These are phyloP conservation scores for Streptanthus diversifolius DNA, from an alignment of 345 rosid species.

Conservation along the genomic window DNA sequence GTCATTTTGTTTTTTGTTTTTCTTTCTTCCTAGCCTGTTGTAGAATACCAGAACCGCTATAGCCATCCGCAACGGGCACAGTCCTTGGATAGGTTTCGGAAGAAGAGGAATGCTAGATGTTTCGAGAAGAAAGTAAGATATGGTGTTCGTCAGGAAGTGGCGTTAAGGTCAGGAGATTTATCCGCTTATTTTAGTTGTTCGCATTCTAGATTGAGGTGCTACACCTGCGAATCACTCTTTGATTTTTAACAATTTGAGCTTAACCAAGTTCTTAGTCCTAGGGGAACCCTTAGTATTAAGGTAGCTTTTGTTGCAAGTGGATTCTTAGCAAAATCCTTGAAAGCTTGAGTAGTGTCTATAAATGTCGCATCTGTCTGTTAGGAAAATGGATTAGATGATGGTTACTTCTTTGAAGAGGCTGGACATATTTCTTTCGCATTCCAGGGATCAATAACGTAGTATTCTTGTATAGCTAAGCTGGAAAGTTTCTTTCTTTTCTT, in stretches of 20 bases:
- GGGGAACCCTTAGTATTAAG: background rate
- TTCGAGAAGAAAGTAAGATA: conserved; percentile 95
- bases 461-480: conserved; percentile 1
- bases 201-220: background rate
- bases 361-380: background rate
- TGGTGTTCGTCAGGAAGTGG: conserved; percentile 95
- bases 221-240: background rate
- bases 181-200: background rate
- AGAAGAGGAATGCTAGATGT: conserved; percentile 91
- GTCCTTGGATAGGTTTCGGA: conserved; percentile 78
- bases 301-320: background rate
- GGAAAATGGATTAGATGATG: background rate
- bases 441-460: background rate
- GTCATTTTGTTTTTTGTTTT: background rate
- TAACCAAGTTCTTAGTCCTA: conserved; percentile 6
- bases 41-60: conserved; percentile 60
- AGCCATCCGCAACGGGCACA: conserved; percentile 85
- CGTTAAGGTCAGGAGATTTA: conserved; percentile 56
- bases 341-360: background rate
- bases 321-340: background rate
- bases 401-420: background rate
- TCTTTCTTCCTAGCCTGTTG: conserved; percentile 41
- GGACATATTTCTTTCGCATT: conserved; percentile 7
- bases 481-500: background rate
- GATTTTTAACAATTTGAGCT: background rate